Conservation (phyloP, 2,329 filamentous ascomycete genomes). For the Colletotrichum incanum region DNA sequence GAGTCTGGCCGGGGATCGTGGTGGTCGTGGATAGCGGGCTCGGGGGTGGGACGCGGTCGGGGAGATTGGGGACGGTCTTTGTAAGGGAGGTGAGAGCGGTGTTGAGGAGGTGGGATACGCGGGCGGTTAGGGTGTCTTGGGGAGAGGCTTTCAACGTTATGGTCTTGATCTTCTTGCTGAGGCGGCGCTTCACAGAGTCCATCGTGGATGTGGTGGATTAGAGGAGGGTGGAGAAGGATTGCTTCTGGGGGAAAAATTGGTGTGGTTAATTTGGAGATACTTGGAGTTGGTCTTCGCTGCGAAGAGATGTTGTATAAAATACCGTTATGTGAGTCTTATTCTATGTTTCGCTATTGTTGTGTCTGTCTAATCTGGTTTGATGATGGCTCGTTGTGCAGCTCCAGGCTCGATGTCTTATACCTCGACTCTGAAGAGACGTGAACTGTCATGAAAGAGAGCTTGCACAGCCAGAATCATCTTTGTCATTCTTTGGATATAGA, state of each 20-base stretch:
- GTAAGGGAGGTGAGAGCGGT: not conserved
- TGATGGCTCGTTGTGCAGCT: not conserved
- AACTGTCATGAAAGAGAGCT: too few relatives aligned
- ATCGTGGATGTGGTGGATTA: not conserved
- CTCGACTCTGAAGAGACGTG: too few relatives aligned
- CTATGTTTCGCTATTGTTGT: not conserved
- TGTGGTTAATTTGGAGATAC: not conserved
- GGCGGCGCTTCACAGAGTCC: not conserved
- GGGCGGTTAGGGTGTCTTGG: not conserved
- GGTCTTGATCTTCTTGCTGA: not conserved
- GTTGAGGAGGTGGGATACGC: not conserved
- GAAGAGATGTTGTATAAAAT: not conserved
- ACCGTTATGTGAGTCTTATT: not conserved
- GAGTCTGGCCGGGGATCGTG: conserved; percentile 1
- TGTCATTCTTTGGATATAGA: not conserved
- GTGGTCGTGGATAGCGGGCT: not conserved
- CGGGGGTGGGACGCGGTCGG: conserved; percentile 8
- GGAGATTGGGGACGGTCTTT: not conserved
- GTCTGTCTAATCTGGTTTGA: not conserved
- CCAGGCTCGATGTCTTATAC: not conserved
- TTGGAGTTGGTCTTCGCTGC: not conserved
- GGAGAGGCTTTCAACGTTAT: not conserved
- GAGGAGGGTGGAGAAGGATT: not conserved
- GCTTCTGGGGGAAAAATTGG: not conserved
- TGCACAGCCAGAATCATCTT: too few relatives aligned